Base-by-base conservation (phyloP, 495 filamentous ascomycete species). In the Penicillium longicatenatum region DNA sequence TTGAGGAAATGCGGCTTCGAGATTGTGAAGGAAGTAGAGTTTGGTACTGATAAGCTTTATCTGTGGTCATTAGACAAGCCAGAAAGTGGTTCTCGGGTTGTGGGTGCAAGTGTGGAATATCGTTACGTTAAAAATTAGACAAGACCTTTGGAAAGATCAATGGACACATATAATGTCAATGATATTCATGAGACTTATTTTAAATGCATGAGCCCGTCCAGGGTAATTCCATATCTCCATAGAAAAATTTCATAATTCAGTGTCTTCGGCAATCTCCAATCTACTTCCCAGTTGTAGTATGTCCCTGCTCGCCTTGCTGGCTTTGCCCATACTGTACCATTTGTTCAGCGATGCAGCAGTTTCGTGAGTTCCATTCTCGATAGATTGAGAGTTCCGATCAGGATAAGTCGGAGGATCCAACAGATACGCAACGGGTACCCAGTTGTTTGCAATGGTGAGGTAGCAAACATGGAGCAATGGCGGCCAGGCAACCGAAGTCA, bases 1-100 rank as follows among this genome's bases (percentile, higher is more conserved):
- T 56, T 78, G 30, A 62, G 54, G 20, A 77, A 75, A 14, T 58
- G 76, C 41, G 73, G 72, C 0, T 68, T 68, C 81, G 63, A 69
- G 61, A 46, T 75, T 65, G 46, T 24, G 19, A 44, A 74, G 51
- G 31, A 60, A 39, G 2, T 67, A 22, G 35, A 65, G 51, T 53
- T 69, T 60, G 59, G 67, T 52, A 46, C 56, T 44, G 52, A 62
- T 60, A 43, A 83, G 6, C 73, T 76, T 1, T 75, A 78, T 61
- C 62, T 83, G 52, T 83, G 84, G 49, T 78, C 81, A 9, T 50
- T 58, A 26, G n/a, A 48, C 16, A 54, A 43, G 41, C 55, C 57
- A 7, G 42, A 43, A 6, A 26, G 8, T 14, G 26, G 8, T 14
- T 31, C 26, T 19, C 12, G 3, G 20, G 9, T n/a, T 37, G 30